Evolutionary conservation across 2,329 filamentous ascomycete genomes (phyloP).

Genomic region (Coccinonectria pachysandricola): DNA sequence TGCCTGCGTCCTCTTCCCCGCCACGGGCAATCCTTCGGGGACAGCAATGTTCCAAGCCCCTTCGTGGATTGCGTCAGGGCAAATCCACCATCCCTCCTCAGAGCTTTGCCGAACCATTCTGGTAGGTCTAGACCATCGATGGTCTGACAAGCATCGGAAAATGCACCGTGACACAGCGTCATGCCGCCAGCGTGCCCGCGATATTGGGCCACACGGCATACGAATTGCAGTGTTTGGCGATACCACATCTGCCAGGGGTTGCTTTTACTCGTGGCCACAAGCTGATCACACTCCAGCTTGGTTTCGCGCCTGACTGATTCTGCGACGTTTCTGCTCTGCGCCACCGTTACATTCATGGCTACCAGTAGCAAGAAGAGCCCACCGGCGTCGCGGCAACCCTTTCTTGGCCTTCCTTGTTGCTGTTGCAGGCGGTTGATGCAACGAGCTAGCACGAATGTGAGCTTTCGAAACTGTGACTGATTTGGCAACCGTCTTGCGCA

Average conservation of each 20-base stretch:
- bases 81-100: conserved; percentile 39
- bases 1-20: conserved; percentile 4
- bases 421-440: conserved; percentile 10
- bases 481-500: conserved; percentile 3
- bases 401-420: too few relatives aligned
- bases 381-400: too few relatives aligned
- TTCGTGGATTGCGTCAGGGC: conserved; percentile 41
- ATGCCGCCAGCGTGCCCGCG: conserved; percentile 33
- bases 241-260: conserved; percentile 12
- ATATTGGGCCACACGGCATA: conserved; percentile 36
- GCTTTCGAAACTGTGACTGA: conserved; percentile 12
- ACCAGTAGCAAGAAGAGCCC: conserved; percentile 17
- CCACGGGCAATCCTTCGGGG: conserved; percentile 33
- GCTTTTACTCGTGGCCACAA: conserved; percentile 9
- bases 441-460: conserved; percentile 18
- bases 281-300: conserved; percentile 12
- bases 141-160: conserved; percentile 30
- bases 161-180: conserved; percentile 26
- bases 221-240: conserved; percentile 25
- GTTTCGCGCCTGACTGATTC: conserved; percentile 9
- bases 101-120: conserved; percentile 22
- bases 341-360: conserved; percentile 19
- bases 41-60: conserved; percentile 42
- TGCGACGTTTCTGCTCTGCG: conserved; percentile 6
- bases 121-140: conserved; percentile 27